Percentiles rank a stretch among this genome's conserved stretches.
Evolutionary conservation across 2,329 filamentous ascomycete species (phyloP).

Genomic region (Drechslerella stenobrocha): DNA sequence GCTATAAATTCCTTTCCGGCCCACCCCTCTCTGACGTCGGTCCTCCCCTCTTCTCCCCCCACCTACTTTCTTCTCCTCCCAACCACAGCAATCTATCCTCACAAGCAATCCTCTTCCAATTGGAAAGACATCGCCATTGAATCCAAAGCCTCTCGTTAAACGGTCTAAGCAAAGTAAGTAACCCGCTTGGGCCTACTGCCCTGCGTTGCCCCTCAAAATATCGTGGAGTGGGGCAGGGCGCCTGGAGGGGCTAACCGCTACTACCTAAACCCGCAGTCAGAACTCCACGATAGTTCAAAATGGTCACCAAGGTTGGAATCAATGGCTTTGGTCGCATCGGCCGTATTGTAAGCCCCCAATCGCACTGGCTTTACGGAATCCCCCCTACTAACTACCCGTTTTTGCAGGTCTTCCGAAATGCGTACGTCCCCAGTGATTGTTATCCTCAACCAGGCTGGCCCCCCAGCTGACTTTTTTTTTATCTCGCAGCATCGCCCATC

Average conservation of each 20-base stretch:
- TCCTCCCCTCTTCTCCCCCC: slow-evolving; percentile 14
- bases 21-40: slow-evolving; percentile 30
- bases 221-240: slow-evolving; percentile 21
- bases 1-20: slow-evolving; percentile 42
- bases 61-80: slow-evolving; percentile 9
- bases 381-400: slow-evolving; percentile 25
- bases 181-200: slow-evolving; percentile 2
- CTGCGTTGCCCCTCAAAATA: slow-evolving; percentile 27
- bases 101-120: slow-evolving; percentile 19
- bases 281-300: slow-evolving; percentile 41
- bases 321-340: slow-evolving; percentile 98
- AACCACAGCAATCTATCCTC: slow-evolving; percentile 7
- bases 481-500: slow-evolving; percentile 70
- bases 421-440: slow-evolving; percentile 61
- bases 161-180: slow-evolving; percentile 3
- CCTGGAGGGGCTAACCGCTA: slow-evolving; percentile 3
- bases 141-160: neutral
- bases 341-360: slow-evolving; percentile 68
- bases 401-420: slow-evolving; percentile 84
- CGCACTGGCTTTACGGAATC: slow-evolving; percentile 17
- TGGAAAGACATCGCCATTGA: slow-evolving; percentile 2
- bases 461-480: slow-evolving; percentile 17
- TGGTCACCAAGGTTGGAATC: slow-evolving; percentile 53
- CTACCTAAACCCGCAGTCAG: neutral
- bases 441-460: neutral